phyloP scores from a whole-genome alignment of 441 rosid species.

The Kokia cookei region DNA sequence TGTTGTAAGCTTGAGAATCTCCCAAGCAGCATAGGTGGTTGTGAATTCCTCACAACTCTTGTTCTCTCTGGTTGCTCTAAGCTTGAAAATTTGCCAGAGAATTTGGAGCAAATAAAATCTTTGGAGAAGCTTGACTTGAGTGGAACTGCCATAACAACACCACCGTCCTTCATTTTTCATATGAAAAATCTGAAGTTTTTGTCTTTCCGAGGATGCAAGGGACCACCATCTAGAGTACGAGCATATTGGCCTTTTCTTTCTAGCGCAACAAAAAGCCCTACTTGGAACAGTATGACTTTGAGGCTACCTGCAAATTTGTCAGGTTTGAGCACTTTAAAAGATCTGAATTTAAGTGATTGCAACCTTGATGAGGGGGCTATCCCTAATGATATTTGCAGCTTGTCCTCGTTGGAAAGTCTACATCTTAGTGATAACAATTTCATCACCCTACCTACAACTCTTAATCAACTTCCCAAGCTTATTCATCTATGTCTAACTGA shows the following conservation, averaged over 20 bases:
- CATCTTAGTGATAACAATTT: constrained; percentile 32
- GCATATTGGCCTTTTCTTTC: not conserved
- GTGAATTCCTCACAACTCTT: not conserved
- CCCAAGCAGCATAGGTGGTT: not conserved
- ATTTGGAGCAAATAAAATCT: not conserved
- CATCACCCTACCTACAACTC: constrained; percentile 25
- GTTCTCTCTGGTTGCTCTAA: constrained; percentile 15
- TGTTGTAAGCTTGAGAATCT: constrained; percentile 9
- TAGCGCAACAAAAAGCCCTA: no score
- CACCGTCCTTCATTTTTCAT: constrained; percentile 7
- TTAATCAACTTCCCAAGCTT: constrained; percentile 31
- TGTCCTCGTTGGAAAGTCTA: constrained; percentile 23
- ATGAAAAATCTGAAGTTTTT: not conserved
- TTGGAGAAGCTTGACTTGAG: constrained; percentile 14
- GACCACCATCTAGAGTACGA: not conserved
- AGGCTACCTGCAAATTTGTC: constrained; percentile 14
- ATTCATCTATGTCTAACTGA: constrained; percentile 9
- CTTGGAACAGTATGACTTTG: not conserved
- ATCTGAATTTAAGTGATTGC: constrained; percentile 31
- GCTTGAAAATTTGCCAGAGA: constrained; percentile 15
- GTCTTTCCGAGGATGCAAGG: not conserved
- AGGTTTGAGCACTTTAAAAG: constrained; percentile 25
- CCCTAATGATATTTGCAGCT: constrained; percentile 26
- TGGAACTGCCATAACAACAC: constrained; percentile 6
- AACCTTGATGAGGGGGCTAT: constrained; percentile 33